These are phyloP conservation scores for Silene uniflora DNA, from an alignment of 148 eudicot genomes.

Conservation along the genomic window DNA sequence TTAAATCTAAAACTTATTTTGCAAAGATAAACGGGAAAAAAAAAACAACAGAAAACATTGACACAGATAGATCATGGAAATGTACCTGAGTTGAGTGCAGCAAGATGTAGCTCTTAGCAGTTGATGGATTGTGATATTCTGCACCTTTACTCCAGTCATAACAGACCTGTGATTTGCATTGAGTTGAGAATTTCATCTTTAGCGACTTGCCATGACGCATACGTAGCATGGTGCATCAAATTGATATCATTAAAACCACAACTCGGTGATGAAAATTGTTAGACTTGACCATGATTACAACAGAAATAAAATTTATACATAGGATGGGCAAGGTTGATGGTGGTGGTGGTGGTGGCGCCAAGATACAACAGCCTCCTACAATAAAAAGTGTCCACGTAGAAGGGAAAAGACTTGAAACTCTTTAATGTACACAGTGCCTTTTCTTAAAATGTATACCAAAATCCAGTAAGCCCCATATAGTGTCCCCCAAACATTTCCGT, in stretches of 20 bases:
- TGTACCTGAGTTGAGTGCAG: slow-evolving; percentile 77
- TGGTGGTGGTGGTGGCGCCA: background rate
- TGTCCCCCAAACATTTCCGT: too few relatives aligned
- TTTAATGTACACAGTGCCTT: too few relatives aligned
- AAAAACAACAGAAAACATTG: background rate
- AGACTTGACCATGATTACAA: background rate
- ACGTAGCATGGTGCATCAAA: background rate
- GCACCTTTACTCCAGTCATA: slow-evolving; percentile 99
- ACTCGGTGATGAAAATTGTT: background rate
- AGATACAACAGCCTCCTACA: too few relatives aligned
- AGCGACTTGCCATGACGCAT: background rate
- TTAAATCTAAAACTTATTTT: background rate
- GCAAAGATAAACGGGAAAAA: background rate
- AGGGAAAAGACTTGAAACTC: too few relatives aligned
- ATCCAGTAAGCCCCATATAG: too few relatives aligned
- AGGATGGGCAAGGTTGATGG: background rate
- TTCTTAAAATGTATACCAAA: too few relatives aligned
- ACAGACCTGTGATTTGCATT: slow-evolving; percentile 49
- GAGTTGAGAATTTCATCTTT: background rate
- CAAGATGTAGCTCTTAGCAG: slow-evolving; percentile 63
- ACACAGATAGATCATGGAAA: background rate
- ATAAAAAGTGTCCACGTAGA: too few relatives aligned
- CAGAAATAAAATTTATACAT: too few relatives aligned
- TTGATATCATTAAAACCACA: background rate
- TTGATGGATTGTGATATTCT: slow-evolving; percentile 88